Conservation (phyloP, 2,329 filamentous ascomycete genomes). For the Bisporella sp. region DNA sequence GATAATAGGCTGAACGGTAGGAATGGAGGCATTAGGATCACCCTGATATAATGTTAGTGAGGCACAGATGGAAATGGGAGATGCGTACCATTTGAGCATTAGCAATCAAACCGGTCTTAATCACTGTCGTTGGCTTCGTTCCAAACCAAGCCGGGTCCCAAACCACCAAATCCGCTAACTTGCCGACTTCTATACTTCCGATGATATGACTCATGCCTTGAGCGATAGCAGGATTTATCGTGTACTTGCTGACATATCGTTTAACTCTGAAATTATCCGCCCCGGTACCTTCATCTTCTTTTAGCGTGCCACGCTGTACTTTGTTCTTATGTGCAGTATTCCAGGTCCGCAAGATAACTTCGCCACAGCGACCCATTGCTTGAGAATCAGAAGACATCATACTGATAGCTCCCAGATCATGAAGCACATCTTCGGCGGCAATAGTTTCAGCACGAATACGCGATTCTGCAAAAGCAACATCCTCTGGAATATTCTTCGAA, state of each 20-base stretch:
- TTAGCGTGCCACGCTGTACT: conserved; percentile 66
- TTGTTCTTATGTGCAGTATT: conserved; percentile 98
- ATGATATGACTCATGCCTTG: conserved; percentile 87
- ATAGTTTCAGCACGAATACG: conserved; percentile 95
- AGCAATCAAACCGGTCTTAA: conserved; percentile 85
- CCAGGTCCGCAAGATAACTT: conserved; percentile 90
- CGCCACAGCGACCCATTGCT: conserved; percentile 93
- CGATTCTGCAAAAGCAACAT: conserved; percentile 90
- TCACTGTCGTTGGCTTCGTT: conserved; percentile 70
- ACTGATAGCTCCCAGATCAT: conserved; percentile 89
- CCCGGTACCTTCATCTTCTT: conserved; percentile 70
- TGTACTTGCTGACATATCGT: conserved; percentile 92
- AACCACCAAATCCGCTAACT: conserved; percentile 80
- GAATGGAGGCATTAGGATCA: conserved; percentile 77
- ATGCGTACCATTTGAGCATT: conserved; percentile 71
- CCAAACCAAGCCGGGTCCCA: conserved; percentile 86
- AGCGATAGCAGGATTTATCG: conserved; percentile 84
- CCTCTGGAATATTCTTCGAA: conserved; percentile 86
- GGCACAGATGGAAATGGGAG: not conserved
- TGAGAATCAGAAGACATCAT: conserved; percentile 98
- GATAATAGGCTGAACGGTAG: conserved; percentile 78
- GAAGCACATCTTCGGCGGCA: conserved; percentile 90
- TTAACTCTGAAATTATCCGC: conserved; percentile 92
- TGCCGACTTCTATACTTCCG: conserved; percentile 81
- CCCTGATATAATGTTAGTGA: conserved; percentile 41